Percentiles rank a stretch among this genome's conserved stretches.
phyloP scores from a whole-genome alignment of 208 protist genomes.

The Herpetomonas tarakana region DNA sequence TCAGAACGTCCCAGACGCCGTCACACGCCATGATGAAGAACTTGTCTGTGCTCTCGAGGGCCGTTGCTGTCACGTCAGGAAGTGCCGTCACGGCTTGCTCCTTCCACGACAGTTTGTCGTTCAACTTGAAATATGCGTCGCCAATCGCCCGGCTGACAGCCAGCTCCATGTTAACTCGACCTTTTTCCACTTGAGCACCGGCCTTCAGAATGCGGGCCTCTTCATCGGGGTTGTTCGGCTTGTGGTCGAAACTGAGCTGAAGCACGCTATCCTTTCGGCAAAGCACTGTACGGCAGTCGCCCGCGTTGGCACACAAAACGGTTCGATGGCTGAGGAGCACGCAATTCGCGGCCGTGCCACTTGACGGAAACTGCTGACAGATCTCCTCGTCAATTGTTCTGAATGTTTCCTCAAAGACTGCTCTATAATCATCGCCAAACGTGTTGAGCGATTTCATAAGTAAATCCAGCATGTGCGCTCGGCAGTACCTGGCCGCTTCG shows the following conservation, averaged over 20 bases:
- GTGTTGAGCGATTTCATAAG: conserved; percentile 41
- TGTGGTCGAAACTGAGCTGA: conserved; percentile 89
- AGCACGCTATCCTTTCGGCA: conserved; percentile 61
- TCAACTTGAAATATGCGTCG: conserved; percentile 91
- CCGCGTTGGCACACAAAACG: conserved; percentile 89
- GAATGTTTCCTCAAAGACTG: conserved; percentile 71
- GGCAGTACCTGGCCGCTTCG: conserved; percentile 75
- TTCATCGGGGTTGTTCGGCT: conserved; percentile 69
- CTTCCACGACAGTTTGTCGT: conserved; percentile 45
- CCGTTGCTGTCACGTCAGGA: conserved; percentile 58
- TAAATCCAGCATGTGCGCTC: conserved; percentile 72
- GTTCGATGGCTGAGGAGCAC: conserved; percentile 58
- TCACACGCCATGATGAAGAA: conserved; percentile 93
- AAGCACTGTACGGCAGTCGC: conserved; percentile 89
- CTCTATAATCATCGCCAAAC: conserved; percentile 19
- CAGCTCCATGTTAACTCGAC: conserved; percentile 90
- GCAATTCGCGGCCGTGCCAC: conserved; percentile 84
- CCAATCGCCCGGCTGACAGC: conserved; percentile 93
- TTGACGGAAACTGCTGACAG: conserved; percentile 54
- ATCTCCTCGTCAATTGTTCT: conserved; percentile 61
- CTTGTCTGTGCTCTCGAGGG: conserved; percentile 44
- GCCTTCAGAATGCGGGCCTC: conserved; percentile 76
- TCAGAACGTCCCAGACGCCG: conserved; percentile 93
- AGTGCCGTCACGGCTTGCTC: conserved; percentile 79
- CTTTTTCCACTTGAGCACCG: conserved; percentile 81